Conservation (phyloP, 2,329 filamentous ascomycete genomes). For the Fusarium beomiforme region DNA sequence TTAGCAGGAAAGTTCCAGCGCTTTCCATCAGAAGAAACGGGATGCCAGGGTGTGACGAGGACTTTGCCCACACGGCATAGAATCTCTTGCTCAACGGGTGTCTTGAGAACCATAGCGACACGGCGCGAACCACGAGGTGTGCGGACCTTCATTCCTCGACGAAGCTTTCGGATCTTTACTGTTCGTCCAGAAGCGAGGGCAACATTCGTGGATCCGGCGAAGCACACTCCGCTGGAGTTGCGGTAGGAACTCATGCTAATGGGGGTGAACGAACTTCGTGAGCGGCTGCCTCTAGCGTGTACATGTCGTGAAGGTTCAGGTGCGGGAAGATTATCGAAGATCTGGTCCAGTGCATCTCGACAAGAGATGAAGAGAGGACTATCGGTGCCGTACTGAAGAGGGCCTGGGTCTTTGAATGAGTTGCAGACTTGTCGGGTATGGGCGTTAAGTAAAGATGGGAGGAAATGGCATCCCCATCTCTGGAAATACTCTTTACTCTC, state of each 20-base stretch:
- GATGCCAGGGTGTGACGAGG: conserved; percentile 69
- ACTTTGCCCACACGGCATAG: conserved; percentile 60
- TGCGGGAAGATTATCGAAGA: conserved; percentile 59
- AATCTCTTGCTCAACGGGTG: conserved; percentile 50
- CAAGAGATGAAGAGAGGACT: conserved; percentile 63
- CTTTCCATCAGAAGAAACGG: conserved; percentile 54
- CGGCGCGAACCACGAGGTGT: conserved; percentile 61
- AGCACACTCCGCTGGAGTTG: conserved; percentile 57
- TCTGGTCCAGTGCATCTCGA: conserved; percentile 58
- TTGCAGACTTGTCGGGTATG: conserved; percentile 68
- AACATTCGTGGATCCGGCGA: conserved; percentile 61
- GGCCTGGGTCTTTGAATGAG: conserved; percentile 69
- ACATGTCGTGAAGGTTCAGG: conserved; percentile 51
- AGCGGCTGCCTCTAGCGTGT: background rate
- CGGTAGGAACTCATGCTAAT: conserved; percentile 58
- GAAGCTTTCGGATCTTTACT: conserved; percentile 56
- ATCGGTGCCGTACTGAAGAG: conserved; percentile 61
- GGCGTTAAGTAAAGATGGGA: conserved; percentile 65
- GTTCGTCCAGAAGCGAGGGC: conserved; percentile 53
- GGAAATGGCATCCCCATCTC: conserved; percentile 68
- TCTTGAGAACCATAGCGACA: conserved; percentile 63
- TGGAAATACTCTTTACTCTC: conserved; percentile 50
- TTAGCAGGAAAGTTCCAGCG: conserved; percentile 60
- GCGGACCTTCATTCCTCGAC: conserved; percentile 57
- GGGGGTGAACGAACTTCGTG: background rate